Base-by-base conservation (phyloP, 2,329 filamentous ascomycete species). In the Colletotrichum camelliae region DNA sequence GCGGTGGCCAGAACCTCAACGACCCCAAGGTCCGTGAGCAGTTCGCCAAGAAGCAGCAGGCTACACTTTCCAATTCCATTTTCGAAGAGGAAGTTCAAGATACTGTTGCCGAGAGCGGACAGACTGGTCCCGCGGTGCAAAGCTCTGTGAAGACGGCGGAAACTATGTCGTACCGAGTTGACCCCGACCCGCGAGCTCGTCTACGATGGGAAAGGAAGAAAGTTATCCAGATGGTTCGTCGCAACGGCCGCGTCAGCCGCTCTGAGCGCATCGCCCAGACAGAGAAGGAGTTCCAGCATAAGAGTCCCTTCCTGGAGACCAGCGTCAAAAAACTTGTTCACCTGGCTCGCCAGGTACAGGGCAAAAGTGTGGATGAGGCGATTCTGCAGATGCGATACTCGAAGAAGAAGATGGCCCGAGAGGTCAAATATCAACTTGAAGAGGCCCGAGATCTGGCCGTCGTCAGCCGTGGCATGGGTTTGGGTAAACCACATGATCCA, bases 331-430 rank as follows among this genome's bases (percentile, higher is more conserved):
- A 99, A 88, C 89, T 99, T 71, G 93, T 94, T 68, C 93, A 94
- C 80, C 87, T 99, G 66, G 93, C 96, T 29, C 92, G 94, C 71
- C 97, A 98, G 87, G 97, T 99, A 81, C 90, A 93, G 3, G 97
- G 97, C 79, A 98, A 98, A 90, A 93, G 93, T n/a, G 89, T 99
- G 77, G 95, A 97, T 74, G 96, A 99, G 43, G 97, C 97, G 16
- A 95, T 98, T 79, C 87, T 94, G 70, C 97, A 99, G 89, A 98
- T 99, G 95, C 92, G 93, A 72, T 98, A 96, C 87, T 96, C 94
- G 84, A 95, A 95, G 88, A 99, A 99, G 91, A 96, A 96, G 87
- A 94, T 94, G 78, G 95, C 96, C 8, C 88, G 91, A 79, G 95
- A 98, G 81, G 92, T 98, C 33, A 88, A 91, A 79, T 93, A 92